These are phyloP conservation scores for Scenedesmus sp. DNA, from an alignment of 163 green algal species.

Conservation along the genomic window DNA sequence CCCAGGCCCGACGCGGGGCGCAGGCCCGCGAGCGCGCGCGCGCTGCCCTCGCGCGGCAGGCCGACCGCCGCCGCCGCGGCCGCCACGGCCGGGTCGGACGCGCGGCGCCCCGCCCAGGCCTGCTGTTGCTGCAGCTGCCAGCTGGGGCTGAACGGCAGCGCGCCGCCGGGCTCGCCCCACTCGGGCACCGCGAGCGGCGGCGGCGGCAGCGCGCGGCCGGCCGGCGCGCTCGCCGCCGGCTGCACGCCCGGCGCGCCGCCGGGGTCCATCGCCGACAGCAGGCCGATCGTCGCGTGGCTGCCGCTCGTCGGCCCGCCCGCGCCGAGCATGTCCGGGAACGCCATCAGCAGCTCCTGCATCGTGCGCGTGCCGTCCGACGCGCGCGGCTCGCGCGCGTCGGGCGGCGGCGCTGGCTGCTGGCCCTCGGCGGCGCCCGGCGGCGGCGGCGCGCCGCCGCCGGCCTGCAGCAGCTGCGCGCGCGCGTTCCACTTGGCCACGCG, in stretches of 20 bases:
- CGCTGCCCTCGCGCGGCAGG: no score
- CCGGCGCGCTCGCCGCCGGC: no score
- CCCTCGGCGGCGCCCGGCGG: not conserved
- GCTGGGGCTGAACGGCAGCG: slow-evolving; percentile 1
- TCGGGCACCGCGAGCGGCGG: no score
- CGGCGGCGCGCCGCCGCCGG: no score
- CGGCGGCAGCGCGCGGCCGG: slow-evolving; percentile 35
- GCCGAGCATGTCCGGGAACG: slow-evolving; percentile 24
- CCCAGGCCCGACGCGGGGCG: not conserved
- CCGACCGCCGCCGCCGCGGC: not conserved
- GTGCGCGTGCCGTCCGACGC: slow-evolving; percentile 10
- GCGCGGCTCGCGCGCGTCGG: not conserved
- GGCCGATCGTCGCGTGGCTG: slow-evolving; percentile 26
- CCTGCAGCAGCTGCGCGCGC: not conserved
- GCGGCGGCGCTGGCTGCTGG: slow-evolving; percentile 1
- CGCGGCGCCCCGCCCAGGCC: not conserved
- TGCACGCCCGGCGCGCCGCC: no score
- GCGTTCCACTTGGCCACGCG: slow-evolving; percentile 25
- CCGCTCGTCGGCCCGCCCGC: slow-evolving; percentile 1
- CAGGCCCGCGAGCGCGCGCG: not conserved
- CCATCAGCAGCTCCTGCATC: slow-evolving; percentile 26
- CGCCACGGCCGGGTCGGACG: not conserved
- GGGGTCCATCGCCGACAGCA: slow-evolving; percentile 26
- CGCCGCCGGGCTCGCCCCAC: no score
- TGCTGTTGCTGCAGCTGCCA: not conserved